phyloP scores from a whole-genome alignment of 768 basidiomycete species.

The Ramaria rubella region DNA sequence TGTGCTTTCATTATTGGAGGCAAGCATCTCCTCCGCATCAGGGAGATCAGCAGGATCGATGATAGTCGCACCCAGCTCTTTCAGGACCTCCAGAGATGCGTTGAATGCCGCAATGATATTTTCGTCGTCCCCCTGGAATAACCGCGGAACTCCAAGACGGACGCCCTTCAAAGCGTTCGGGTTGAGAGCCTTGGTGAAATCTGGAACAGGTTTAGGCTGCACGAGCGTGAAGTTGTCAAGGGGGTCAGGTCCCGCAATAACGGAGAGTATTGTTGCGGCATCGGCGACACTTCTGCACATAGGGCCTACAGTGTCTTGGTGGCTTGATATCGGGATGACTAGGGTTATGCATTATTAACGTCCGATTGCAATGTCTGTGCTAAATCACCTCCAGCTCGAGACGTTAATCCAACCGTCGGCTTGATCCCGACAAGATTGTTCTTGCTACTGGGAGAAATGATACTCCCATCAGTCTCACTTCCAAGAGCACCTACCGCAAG shows the following conservation, averaged over 20 bases:
- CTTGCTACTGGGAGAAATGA: slow-evolving; percentile 43
- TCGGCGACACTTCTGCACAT: slow-evolving; percentile 48
- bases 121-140: neutral
- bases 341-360: neutral
- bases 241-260: slow-evolving; percentile 49
- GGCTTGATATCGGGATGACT: slow-evolving; percentile 52
- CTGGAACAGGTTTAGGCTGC: slow-evolving; percentile 30
- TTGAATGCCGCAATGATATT: slow-evolving; percentile 32
- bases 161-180: slow-evolving; percentile 18
- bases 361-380: neutral
- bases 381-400: slow-evolving; percentile 46
- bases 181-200: slow-evolving; percentile 24
- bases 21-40: slow-evolving; percentile 43
- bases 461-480: slow-evolving; percentile 50
- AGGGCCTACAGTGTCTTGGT: slow-evolving; percentile 57
- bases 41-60: slow-evolving; percentile 60
- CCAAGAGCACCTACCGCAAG: slow-evolving; percentile 7
- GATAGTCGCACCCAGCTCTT: slow-evolving; percentile 39
- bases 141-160: neutral
- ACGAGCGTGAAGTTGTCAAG: slow-evolving; percentile 49
- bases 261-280: slow-evolving; percentile 47
- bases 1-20: slow-evolving; percentile 40
- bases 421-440: slow-evolving; percentile 57
- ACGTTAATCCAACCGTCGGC: slow-evolving; percentile 54
- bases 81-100: slow-evolving; percentile 31